Evolutionary conservation across 2,329 filamentous ascomycete species (phyloP), one percentile per base, ranked within the genome.

Genomic region (Trichoderma sp.): DNA sequence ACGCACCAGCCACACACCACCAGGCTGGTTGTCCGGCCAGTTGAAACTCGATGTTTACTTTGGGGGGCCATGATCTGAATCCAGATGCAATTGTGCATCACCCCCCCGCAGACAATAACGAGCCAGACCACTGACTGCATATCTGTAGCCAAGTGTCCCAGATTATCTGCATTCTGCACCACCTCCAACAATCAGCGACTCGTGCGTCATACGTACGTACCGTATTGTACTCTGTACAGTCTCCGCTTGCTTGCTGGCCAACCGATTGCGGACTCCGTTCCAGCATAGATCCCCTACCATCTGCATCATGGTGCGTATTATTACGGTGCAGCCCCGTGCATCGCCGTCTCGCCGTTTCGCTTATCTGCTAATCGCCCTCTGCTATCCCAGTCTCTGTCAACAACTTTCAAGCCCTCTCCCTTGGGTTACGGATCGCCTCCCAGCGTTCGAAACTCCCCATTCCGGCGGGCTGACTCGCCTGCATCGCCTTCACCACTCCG

Each of bases 341-440:
- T 53, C n/a, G 61, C 50, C 50, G 63, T 57, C 35, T 65, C 50
- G 63, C 50, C 50, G 63, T 57, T 45, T 65, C 50, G 63, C 50
- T 57, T 48, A 65, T 65, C 63, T 68, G 70, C 72, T 71, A 70
- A 72, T 70, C 63, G 64, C 59, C 60, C 69, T 69, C 68, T 70
- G 69, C 68, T 67, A 70, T 79, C 76, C 76, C 75, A 86, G 87
- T 84, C 82, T 77, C 84, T 82, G 77, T 83, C 81, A 67, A 76
- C 82, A 59, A 81, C 86, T 67, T 92, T 90, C 79, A 92, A 91
- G 77, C 89, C 89, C 15, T 92, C 90, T 27, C 89, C 89, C 65
- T 80, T 92, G 69, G 89, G 89, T 69, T 92, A 90, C 79, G 89
- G 89, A 71, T 90, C 90, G 56, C 86, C 87, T 72, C 77, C 79